phyloP scores from a whole-genome alignment of 257 asterid genomes.

The Solanum etuberosum region DNA sequence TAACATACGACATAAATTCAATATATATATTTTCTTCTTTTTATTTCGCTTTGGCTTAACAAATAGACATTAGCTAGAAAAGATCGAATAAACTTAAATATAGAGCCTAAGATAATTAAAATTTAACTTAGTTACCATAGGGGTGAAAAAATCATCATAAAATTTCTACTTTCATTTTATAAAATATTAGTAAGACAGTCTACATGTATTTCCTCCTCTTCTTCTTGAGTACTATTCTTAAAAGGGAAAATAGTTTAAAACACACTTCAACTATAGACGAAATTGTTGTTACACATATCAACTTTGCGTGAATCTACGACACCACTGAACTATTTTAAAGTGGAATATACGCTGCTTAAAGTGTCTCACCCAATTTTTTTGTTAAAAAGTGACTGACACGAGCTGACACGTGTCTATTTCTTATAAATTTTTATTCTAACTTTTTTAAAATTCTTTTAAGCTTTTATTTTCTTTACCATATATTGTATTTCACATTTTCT shows the following conservation, averaged over 20 bases:
- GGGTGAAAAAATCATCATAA: no score
- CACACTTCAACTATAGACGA: no score
- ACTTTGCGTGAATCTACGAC: no score
- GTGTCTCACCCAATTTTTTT: no score
- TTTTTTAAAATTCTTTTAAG: not conserved
- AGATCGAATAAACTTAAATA: not conserved
- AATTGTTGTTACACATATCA: no score
- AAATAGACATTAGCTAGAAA: not conserved
- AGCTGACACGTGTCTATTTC: no score
- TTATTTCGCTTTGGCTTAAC: not conserved
- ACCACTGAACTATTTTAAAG: no score
- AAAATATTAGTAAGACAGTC: not conserved
- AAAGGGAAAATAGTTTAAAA: no score
- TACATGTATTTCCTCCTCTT: not conserved
- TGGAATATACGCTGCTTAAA: no score
- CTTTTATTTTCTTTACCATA: no score
- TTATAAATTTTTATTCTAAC: no score
- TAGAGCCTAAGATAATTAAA: not conserved
- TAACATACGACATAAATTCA: not conserved
- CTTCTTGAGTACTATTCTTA: not conserved
- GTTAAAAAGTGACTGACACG: no score
- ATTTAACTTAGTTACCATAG: not conserved
- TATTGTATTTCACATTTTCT: not conserved
- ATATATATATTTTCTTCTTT: not conserved
- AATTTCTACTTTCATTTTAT: not conserved